Evolutionary conservation across 1,139 yeast genomes (phyloP), one percentile per base, ranked within the genome.

Genomic region (Groenewaldozyma sp.): DNA sequence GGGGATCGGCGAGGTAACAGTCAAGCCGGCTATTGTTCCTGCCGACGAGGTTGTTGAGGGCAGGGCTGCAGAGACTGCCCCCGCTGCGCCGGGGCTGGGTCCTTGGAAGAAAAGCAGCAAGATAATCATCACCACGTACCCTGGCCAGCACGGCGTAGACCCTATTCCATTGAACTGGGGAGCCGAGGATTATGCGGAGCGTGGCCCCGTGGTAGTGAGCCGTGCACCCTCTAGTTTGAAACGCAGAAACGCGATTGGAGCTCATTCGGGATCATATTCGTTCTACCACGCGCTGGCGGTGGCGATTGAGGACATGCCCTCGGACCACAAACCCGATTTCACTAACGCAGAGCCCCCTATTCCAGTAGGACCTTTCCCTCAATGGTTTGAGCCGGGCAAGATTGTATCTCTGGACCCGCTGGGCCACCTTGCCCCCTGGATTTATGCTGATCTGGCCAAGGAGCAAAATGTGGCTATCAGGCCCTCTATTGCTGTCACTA

Each of bases 271-370:
- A 24, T 71, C 78, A 13, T 76, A 76, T 50, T 67, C 74, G 21
- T 65, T 75, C 39, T 76, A 76, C 57, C 79, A 74, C 48, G 81
- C 81, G 2, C 59, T 76, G 40, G 78, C 79, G 2, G 71, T 74
- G 35, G 81, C 73, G 11, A 64, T 76, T 17, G 68, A 70, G 41
- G 78, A 74, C 52, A 58, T 76, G 47, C 68, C 73, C 36, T 59
- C 67, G 24, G 58, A 64, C 40, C 73, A 74, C 53, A 57, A 58
- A 38, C 76, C 81, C n/a, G 76, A 76, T 48, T 76, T 70, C 53
- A 70, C 78, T 38, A 73, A 75, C 52, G 69, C 80, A 17, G 71
- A 75, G 52, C 81, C 82, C n/a, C 76, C 77, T 5, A 72, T 73
- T 38, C 52, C 69, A 20, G 62, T 76, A 46, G 68, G 69, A 7